Evolutionary conservation across 192 early-diverging fungal species (phyloP).

Genomic region (Kappamyces sp.): DNA sequence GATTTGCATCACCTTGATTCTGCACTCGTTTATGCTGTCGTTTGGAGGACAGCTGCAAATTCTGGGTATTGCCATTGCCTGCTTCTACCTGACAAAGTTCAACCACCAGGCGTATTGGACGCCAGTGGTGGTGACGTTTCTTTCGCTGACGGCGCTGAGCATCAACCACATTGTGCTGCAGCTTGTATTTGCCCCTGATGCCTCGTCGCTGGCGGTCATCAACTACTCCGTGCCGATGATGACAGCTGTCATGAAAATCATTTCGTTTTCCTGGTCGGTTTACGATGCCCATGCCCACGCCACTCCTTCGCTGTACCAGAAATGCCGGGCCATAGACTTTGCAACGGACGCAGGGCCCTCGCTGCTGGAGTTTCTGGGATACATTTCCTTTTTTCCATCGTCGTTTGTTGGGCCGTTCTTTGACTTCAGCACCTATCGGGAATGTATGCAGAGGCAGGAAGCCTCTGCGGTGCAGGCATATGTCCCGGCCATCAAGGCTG

Average conservation of each 20-base stretch:
- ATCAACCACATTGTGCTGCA: background rate
- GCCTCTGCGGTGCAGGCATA: background rate
- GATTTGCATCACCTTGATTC: constrained; percentile 10
- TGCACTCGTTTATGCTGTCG: constrained; percentile 4
- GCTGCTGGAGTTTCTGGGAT: constrained; percentile 53
- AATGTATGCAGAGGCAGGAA: constrained; percentile 24
- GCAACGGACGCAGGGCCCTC: constrained; percentile 29
- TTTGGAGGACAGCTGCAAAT: background rate
- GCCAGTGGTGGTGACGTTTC: constrained; percentile 1
- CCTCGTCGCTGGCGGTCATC: too few species aligned
- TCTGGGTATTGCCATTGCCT: background rate
- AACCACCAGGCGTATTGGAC: constrained; percentile 11
- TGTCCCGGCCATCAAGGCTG: too few species aligned
- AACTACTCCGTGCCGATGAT: too few species aligned
- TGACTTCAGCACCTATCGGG: constrained; percentile 50
- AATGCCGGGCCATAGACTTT: background rate
- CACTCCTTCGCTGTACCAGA: background rate
- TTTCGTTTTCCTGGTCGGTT: constrained; percentile 8
- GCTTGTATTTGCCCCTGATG: too few species aligned
- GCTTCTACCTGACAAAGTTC: constrained; percentile 9
- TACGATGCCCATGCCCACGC: constrained; percentile 3
- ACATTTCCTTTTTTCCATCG: constrained; percentile 74
- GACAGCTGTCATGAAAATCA: constrained; percentile 7
- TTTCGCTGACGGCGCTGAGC: background rate
- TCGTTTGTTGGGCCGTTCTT: constrained; percentile 76